A percentile compares a stretch with the other conserved stretches of the same genome.
phyloP scores from a whole-genome alignment of 331 rosid genomes.

The Rosa hybrid region DNA sequence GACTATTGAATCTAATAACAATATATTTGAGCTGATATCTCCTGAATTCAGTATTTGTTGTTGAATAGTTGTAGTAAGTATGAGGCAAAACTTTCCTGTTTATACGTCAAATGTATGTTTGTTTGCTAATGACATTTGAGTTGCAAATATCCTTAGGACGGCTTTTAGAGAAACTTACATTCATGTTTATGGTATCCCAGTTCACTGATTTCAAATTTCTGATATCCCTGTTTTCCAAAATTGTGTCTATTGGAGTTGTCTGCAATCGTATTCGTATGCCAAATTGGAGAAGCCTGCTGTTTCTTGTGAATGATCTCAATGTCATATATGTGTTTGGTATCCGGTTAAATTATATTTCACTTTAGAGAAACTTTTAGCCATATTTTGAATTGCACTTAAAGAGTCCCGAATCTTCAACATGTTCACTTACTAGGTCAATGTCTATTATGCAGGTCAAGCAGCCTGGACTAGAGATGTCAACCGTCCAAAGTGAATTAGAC shows the following conservation, averaged over 20 bases:
- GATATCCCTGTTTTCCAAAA: background rate
- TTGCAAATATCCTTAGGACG: background rate
- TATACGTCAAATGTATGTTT: background rate
- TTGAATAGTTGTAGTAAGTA: background rate
- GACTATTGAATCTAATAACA: background rate
- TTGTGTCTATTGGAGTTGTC: background rate
- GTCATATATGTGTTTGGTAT: background rate
- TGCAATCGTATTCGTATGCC: background rate
- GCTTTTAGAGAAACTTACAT: background rate
- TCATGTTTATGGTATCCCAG: background rate
- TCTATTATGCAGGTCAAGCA: conserved; percentile 76
- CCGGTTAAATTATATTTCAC: background rate
- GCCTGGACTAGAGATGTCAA: conserved; percentile 93
- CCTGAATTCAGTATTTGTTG: background rate
- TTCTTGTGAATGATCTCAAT: background rate
- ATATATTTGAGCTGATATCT: conserved; percentile 10
- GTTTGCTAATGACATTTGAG: background rate
- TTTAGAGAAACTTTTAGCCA: background rate
- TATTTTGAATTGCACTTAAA: background rate
- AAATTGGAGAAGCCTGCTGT: background rate
- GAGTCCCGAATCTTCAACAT: background rate
- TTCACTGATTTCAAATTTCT: background rate
- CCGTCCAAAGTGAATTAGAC: conserved; percentile 89
- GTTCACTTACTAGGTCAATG: background rate
- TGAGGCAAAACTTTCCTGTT: background rate